Evolutionary conservation across 345 rosid species (phyloP).

Genomic region (Populus davidiana): DNA sequence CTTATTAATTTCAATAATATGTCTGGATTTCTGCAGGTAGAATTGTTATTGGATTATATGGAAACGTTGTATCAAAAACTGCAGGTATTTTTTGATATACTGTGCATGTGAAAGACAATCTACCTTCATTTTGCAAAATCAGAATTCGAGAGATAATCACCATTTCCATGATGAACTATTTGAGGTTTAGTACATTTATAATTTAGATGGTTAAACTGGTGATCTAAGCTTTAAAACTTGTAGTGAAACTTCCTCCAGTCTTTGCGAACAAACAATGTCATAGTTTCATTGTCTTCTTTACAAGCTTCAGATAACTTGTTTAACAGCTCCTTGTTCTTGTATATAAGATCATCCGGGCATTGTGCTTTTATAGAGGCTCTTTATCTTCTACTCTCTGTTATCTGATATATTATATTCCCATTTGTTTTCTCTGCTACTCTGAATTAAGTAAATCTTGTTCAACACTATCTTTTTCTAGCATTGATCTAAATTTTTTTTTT

Average conservation of each 20-base stretch:
- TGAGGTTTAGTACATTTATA: not conserved
- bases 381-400: not conserved
- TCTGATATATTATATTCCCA: not conserved
- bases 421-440: not conserved
- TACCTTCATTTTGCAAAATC: not conserved
- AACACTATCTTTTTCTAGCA: not conserved
- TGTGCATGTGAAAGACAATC: not conserved
- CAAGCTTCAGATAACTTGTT: not conserved
- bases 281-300: not conserved
- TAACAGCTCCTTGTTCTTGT: not conserved
- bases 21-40: slow-evolving; percentile 61
- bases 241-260: not conserved
- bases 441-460: not conserved
- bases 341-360: not conserved
- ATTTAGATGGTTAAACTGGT: not conserved
- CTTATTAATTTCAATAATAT: not conserved
- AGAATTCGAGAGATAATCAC: not conserved
- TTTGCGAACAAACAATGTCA: not conserved
- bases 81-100: slow-evolving; percentile 57
- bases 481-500: not conserved
- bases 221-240: not conserved
- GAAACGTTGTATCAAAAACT: slow-evolving; percentile 80
- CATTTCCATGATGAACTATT: not conserved
- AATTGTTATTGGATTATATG: slow-evolving; percentile 90
- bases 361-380: not conserved